Base-by-base conservation (phyloP, 805 yeast genomes). In the Blastobotrys muscicola region DNA sequence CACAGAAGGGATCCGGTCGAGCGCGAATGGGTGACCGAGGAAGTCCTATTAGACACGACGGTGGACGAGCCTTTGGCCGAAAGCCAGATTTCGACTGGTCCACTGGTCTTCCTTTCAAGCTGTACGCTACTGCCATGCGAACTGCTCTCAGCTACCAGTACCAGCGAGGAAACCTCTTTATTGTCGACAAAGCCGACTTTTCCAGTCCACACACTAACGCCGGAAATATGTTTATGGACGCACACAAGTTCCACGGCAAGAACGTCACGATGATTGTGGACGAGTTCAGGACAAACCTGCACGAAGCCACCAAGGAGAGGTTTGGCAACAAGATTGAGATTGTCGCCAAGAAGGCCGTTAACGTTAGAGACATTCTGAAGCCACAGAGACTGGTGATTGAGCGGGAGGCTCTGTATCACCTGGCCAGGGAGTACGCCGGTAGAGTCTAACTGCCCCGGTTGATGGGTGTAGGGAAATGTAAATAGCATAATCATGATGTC, bases 11-110 rank as follows among this genome's bases (percentile, higher is more conserved):
- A 47, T 69, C 85, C 11, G 99, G 99, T 66, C 74, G 75, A 49
- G 99, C 99, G 43, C 80, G 99, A 71, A 82, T 78, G 43, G 99
- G 99, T 69, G 97, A 89, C 65, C 87, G 84, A 46, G 90, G 89
- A 57, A 85, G 95, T 16, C 98, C 98, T 40, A 82, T 80, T 37
- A 80, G 95, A 67, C 79, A 77, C 57, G 85, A 83, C 57, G 96
- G 95, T 61, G 87, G 90, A 42, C 72, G 81, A 54, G 97, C 97
- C 0, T 76, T 82, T 56, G 96, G 92, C 11, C 80, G 92, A 60
- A 76, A 75, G 43, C 96, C 96, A 2, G 95, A 95, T 39, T 86
- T 83, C 57, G 95, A 90, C 61, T 79, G 81, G 73, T 73, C 87
- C 26, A 82, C 96, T 2, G 76, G 72, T 8, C 70, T 92, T 53